Conservation (phyloP, 2,329 filamentous ascomycete species). For the Trichoderma citrinoviride region DNA sequence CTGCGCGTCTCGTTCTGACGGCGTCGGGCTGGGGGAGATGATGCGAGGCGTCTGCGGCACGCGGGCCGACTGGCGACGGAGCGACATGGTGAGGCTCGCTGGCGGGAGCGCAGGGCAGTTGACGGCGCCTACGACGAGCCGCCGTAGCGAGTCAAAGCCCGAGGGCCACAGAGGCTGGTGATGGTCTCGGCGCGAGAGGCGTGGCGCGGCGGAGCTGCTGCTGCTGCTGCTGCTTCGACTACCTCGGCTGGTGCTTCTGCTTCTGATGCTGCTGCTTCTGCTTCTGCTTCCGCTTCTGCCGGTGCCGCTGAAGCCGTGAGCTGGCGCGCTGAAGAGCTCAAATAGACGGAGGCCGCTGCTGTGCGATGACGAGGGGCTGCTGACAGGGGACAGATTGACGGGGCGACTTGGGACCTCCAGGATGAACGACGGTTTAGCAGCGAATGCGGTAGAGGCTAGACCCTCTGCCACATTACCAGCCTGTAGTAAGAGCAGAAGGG, state of each 20-base stretch:
- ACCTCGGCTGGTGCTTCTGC: neutral
- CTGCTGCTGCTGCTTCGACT: neutral
- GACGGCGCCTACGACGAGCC: constrained; percentile 56
- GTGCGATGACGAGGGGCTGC: constrained; percentile 13
- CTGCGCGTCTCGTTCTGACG: constrained; percentile 34
- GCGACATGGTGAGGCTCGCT: constrained; percentile 55
- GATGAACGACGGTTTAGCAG: constrained; percentile 42
- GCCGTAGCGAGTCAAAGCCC: constrained; percentile 47
- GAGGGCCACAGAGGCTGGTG: constrained; percentile 44
- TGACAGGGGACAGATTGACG: constrained; percentile 28
- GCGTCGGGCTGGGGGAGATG: constrained; percentile 80
- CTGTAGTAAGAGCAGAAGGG: neutral
- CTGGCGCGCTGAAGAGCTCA: constrained; percentile 14
- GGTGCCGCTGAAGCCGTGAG: neutral
- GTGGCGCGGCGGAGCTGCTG: constrained; percentile 25
- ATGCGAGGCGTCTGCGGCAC: constrained; percentile 81
- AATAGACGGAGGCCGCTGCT: constrained; percentile 27
- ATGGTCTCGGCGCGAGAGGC: constrained; percentile 51
- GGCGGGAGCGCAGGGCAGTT: constrained; percentile 57
- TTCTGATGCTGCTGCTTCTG: neutral
- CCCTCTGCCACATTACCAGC: constrained; percentile 52
- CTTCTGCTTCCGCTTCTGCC: neutral
- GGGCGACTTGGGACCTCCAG: constrained; percentile 54
- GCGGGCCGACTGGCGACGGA: constrained; percentile 45
- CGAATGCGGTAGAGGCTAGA: constrained; percentile 53